Conservation (phyloP, 495 filamentous ascomycete genomes). For the Coniosporium apollinis region DNA sequence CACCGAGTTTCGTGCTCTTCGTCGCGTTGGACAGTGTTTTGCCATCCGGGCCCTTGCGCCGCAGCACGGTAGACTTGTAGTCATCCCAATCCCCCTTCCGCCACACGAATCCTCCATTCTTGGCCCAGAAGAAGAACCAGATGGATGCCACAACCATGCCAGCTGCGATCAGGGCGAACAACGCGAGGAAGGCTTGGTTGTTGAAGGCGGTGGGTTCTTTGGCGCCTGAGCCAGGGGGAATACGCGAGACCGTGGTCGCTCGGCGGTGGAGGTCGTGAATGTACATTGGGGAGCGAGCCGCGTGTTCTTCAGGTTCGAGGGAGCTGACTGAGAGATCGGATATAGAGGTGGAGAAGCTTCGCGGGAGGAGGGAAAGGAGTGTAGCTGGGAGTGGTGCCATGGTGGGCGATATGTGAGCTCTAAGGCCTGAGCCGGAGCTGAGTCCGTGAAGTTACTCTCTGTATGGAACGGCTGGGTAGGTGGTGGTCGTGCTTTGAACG, state of each 20-base stretch:
- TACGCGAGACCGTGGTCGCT: constrained; percentile 6
- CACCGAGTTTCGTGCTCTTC: constrained; percentile 61
- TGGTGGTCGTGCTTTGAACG: not conserved
- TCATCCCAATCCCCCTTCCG: constrained; percentile 83
- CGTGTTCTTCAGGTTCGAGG: constrained; percentile 9
- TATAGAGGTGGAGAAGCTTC: constrained; percentile 4
- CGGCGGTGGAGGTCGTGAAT: constrained; percentile 2
- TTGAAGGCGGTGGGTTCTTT: constrained; percentile 54
- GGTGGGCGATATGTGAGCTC: not conserved
- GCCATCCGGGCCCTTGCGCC: constrained; percentile 79
- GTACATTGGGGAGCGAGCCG: not conserved
- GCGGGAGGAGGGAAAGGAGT: constrained; percentile 8
- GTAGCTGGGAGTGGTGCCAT: constrained; percentile 9
- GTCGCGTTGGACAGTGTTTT: constrained; percentile 66
- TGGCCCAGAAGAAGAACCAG: constrained; percentile 99
- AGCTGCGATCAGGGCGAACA: constrained; percentile 73
- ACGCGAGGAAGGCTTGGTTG: constrained; percentile 62
- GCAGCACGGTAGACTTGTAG: constrained; percentile 92
- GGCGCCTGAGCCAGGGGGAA: constrained; percentile 32
- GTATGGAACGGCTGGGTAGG: not conserved
- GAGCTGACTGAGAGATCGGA: constrained; percentile 5
- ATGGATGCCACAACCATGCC: constrained; percentile 59
- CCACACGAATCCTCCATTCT: constrained; percentile 86
- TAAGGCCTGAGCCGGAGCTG: not conserved
- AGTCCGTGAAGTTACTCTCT: not conserved